Conservation (phyloP, 306 rosid genomes). For the Prunus campanulata region DNA sequence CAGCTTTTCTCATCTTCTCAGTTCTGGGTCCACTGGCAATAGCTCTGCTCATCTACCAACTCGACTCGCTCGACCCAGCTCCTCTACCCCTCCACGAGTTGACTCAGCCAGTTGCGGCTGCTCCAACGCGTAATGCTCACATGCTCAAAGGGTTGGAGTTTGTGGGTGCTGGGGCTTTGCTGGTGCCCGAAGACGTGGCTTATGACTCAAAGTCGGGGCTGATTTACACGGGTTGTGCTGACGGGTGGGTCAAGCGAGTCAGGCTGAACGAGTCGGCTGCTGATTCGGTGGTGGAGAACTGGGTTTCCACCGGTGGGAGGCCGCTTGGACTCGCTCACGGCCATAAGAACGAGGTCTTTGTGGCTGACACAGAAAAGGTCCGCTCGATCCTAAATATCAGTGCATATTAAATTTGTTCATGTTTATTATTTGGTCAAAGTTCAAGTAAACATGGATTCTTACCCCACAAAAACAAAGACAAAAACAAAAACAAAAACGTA, state of each 20-base stretch:
- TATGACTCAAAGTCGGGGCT: slow-evolving; percentile 43
- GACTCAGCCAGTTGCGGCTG: slow-evolving; percentile 9
- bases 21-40: slow-evolving; percentile 21
- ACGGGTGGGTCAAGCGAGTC: slow-evolving; percentile 86
- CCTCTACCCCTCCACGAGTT: slow-evolving; percentile 33
- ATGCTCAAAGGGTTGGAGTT: slow-evolving; percentile 39
- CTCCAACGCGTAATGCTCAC: slow-evolving; percentile 21
- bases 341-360: slow-evolving; percentile 21
- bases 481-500: too few relatives aligned
- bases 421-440: too few relatives aligned
- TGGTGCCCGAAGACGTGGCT: slow-evolving; percentile 65
- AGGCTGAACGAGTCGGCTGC: slow-evolving; percentile 43
- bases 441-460: too few relatives aligned
- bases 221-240: slow-evolving; percentile 67
- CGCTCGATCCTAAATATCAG: not conserved
- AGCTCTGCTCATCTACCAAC: slow-evolving; percentile 33
- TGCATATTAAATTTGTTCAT: too few relatives aligned
- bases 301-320: slow-evolving; percentile 78
- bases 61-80: slow-evolving; percentile 57
- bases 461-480: too few relatives aligned
- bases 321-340: slow-evolving; percentile 67
- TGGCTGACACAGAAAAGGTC: slow-evolving; percentile 56
- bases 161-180: slow-evolving; percentile 35
- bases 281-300: slow-evolving; percentile 47
- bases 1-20: not conserved